These are phyloP conservation scores for Sporobolus alterniflorus DNA, from an alignment of 202 grass and related monocot genomes.

Conservation along the genomic window DNA sequence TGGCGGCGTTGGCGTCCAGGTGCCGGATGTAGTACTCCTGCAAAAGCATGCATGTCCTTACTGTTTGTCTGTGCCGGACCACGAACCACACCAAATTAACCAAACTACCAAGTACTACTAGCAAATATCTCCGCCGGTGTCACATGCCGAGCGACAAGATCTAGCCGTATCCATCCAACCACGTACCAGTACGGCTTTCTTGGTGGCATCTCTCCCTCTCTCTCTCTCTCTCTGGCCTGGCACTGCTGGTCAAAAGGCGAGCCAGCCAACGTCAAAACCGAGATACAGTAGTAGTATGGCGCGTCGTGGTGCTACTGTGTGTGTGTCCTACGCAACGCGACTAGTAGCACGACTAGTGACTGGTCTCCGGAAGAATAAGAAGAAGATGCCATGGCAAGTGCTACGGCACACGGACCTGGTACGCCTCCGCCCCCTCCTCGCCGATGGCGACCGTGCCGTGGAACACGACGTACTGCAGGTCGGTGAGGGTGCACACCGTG, in stretches of 20 bases:
- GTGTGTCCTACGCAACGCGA: too few species aligned
- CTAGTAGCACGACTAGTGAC: too few species aligned
- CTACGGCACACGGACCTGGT: too few species aligned
- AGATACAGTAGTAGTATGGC: too few species aligned
- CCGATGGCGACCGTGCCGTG: constrained; percentile 94
- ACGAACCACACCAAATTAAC: too few species aligned
- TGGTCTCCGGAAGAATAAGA: too few species aligned
- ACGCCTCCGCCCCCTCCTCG: constrained; percentile 87
- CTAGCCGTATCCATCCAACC: not conserved
- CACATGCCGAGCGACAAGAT: constrained; percentile 58
- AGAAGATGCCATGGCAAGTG: too few species aligned
- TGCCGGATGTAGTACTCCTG: constrained; percentile 98
- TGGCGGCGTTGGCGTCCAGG: constrained; percentile 54
- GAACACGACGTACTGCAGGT: constrained; percentile 96
- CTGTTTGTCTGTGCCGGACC: too few species aligned
- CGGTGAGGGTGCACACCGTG: constrained; percentile 93
- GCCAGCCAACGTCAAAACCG: not conserved
- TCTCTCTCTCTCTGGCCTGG: constrained; percentile 2
- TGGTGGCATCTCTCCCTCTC: not conserved
- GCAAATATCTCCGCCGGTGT: constrained; percentile 5
- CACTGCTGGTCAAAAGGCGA: constrained; percentile 42
- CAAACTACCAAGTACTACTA: too few species aligned
- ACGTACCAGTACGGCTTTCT: not conserved
- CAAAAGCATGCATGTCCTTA: too few species aligned
- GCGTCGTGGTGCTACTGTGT: not conserved